Evolutionary conservation across 768 basidiomycete genomes (phyloP).

Genomic region (Leucosporidium creatinivorum): DNA sequence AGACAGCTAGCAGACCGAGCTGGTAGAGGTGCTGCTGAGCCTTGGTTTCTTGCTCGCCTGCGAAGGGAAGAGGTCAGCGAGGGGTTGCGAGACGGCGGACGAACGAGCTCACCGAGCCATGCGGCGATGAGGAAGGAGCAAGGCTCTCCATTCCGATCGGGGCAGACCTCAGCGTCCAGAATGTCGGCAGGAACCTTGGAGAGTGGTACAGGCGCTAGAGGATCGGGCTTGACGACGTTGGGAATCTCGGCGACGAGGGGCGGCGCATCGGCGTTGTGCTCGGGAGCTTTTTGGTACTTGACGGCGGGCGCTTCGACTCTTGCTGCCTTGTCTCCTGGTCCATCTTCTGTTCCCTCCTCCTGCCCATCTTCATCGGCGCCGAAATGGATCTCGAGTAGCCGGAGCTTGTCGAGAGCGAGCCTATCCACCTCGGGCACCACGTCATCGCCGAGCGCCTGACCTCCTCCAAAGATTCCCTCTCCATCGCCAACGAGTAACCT

Average conservation of each 20-base stretch:
- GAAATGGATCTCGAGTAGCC: slow-evolving; percentile 32
- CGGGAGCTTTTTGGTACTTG: not conserved
- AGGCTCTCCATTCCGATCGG: not conserved
- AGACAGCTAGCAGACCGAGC: slow-evolving; percentile 49
- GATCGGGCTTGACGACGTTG: slow-evolving; percentile 9
- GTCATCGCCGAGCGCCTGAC: not conserved
- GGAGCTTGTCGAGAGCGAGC: slow-evolving; percentile 31
- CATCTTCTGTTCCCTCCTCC: not conserved
- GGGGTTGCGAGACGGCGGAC: not conserved
- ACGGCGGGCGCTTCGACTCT: not conserved
- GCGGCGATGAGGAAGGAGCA: slow-evolving; percentile 26
- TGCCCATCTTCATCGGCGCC: slow-evolving; percentile 25
- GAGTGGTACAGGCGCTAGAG: not conserved
- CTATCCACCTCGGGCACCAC: slow-evolving; percentile 29
- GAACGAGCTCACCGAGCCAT: slow-evolving; percentile 12
- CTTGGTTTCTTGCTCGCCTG: slow-evolving; percentile 54
- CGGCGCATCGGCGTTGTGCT: not conserved
- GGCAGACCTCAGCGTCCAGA: slow-evolving; percentile 23
- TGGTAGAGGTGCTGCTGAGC: slow-evolving; percentile 54
- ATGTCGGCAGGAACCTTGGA: slow-evolving; percentile 18
- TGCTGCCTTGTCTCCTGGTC: not conserved
- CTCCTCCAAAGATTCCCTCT: not conserved
- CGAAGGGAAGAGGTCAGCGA: not conserved
- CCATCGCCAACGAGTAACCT: not conserved
- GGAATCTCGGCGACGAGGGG: slow-evolving; percentile 30